Percentiles rank a stretch among this genome's conserved stretches.
Evolutionary conservation across 148 eudicot species (phyloP).

Genomic region (Heliosperma pusillum): DNA sequence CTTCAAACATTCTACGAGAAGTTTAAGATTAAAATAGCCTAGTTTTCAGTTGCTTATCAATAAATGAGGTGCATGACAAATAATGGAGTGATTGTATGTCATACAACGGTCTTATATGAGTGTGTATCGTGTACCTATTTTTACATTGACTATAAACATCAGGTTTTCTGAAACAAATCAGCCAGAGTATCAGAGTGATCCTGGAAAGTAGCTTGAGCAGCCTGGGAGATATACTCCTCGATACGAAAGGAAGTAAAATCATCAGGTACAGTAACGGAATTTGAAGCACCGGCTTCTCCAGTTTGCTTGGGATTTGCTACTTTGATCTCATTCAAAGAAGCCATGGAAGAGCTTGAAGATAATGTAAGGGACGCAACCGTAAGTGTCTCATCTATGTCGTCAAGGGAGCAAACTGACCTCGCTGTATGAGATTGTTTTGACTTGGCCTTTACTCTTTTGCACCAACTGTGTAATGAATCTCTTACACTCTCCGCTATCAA

Average conservation of each 20-base stretch:
- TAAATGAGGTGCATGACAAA: not conserved
- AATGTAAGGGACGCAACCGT: constrained; percentile 76
- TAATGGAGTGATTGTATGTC: too few relatives aligned
- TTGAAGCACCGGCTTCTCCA: constrained; percentile 23
- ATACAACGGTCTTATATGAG: not conserved
- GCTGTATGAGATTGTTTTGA: constrained; percentile 65
- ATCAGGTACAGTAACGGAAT: constrained; percentile 13
- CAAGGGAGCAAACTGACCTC: constrained; percentile 77
- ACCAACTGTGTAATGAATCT: constrained; percentile 93
- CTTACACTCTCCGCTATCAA: constrained; percentile 88
- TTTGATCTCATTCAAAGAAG: constrained; percentile 48
- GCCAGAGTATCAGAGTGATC: constrained; percentile 39
- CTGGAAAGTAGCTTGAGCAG: constrained; percentile 32
- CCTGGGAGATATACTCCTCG: constrained; percentile 41
- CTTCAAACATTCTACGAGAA: too few relatives aligned
- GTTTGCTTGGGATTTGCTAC: constrained; percentile 27
- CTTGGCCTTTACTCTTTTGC: constrained; percentile 83
- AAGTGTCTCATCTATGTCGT: constrained; percentile 71
- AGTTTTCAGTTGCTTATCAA: too few relatives aligned
- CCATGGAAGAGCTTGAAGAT: constrained; percentile 66
- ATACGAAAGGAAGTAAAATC: constrained; percentile 51
- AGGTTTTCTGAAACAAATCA: constrained; percentile 58
- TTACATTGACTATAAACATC: not conserved
- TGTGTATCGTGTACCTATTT: not conserved
- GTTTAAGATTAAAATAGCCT: too few relatives aligned